Evolutionary conservation across 2,329 filamentous ascomycete genomes (phyloP), one percentile per base, ranked within the genome.

Genomic region (Pseudonectria foliicola): DNA sequence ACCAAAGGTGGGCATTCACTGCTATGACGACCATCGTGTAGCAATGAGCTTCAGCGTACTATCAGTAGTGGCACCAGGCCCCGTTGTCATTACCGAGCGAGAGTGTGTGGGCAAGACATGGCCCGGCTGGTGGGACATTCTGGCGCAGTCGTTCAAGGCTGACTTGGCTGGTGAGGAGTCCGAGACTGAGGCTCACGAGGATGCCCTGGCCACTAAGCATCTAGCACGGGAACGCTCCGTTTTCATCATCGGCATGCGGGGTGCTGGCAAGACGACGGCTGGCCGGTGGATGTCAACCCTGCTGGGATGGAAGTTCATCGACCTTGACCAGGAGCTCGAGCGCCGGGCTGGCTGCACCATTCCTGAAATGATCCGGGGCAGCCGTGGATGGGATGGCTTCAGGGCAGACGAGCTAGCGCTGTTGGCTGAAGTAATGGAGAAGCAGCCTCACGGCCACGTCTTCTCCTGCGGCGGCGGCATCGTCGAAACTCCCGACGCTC

Each of bases 41-140:
- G 92, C 92, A 15, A 98, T 98, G 88, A 95, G 90, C 62, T 95
- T 98, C 63, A 92, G 88, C 46, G 88, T 98, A 6, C 69, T 98
- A 12, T 78, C 87, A 10, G 66, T 86, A 13, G 75, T 82, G 21
- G 74, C 83, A 1, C 81, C 85, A 2, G 62, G 75, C 7, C 74
- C 85, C 1, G 82, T 87, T 0, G 63, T 94, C 12, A 79, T 98
- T 33, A 73, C 85, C 3, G 92, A 98, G 58, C 83, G 88, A 40
- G 88, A 95, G 53, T 98, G 92, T 57, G 85, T 87, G 3, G 89
- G 85, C 27, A 98, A 98, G 70, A 98, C 92, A 3, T 98, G 92
- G 92, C 92, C 92, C 1, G 92, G 90, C 8, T 98, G 92, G 87
- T 98, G 92, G 92, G 92, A 98, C 60, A 78, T 81, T 13, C 64